Base-by-base conservation (phyloP, 345 rosid genomes). In the Salix caprea region DNA sequence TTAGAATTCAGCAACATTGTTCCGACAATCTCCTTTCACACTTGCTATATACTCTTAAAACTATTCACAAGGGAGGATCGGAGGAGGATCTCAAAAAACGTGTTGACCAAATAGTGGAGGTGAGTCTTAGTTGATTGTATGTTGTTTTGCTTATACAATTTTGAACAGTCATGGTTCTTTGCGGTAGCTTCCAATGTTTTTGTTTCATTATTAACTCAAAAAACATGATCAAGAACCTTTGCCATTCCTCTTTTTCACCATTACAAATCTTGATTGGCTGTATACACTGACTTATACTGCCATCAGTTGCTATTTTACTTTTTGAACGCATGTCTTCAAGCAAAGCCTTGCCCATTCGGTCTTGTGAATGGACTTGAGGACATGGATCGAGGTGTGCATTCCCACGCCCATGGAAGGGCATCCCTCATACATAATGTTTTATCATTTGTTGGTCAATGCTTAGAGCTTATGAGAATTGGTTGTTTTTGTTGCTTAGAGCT, bases 101-200 rank as follows among this genome's bases (percentile, higher is more conserved):
- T 36, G 87, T 81, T 13, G 91, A 89, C 73, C 89, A 91, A 76
- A 79, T 96, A 54, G 83, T 84, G 76, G 77, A 84, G 91, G 94
- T 92, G 34, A 82, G 71, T 67, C 40, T 30, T 30, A 18, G 34
- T 60, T 60, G 39, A 54, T 70, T 54, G 18, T 32, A 13, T 54
- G 2, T 9, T 10, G 37, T 56, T 44, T 46, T 14, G 11, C 67
- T 58, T 42, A 12, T 42, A 3, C 30, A 37, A 30, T 60, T 44
- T 54, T 44, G 26, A 34, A 18, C 19, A 42, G 62, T 28, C 39
- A 30, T 44, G 46, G 67, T 42, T 30, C 37, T 9, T 10, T 52
- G 11, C n/a, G n/a, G 60, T 52, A 52, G 10, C 23, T 52, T 52
- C 23, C 60, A 8, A 54, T 21, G 60, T 54, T 54, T 52, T 54